A percentile compares a stretch with the other conserved stretches of the same genome.
phyloP scores from a whole-genome alignment of 139 green algal species.

The Tetratostichococcus sp. region DNA sequence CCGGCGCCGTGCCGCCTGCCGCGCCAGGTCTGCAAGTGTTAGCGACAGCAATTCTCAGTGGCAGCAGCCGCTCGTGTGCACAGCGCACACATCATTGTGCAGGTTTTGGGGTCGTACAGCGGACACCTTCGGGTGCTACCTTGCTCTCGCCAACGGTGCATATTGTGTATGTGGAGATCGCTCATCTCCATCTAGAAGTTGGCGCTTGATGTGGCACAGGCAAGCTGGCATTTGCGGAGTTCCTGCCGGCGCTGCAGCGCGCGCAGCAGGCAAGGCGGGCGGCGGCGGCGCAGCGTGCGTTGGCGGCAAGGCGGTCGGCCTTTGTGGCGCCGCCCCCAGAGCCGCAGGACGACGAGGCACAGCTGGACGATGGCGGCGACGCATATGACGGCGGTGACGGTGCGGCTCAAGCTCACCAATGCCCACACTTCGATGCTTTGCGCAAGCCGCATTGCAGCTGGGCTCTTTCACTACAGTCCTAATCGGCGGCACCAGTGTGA shows the following conservation, averaged over 20 bases:
- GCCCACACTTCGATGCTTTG: no score
- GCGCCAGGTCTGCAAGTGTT: not conserved
- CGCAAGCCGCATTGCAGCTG: no score
- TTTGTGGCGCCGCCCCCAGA: not conserved
- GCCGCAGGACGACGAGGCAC: not conserved
- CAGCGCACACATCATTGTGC: no score
- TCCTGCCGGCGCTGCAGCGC: slow-evolving; percentile 7
- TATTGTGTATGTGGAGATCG: no score
- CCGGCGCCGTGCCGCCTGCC: not conserved
- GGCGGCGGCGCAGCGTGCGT: not conserved
- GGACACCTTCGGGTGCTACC: no score
- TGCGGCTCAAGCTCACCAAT: not conserved
- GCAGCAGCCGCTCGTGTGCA: not conserved
- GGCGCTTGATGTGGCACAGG: not conserved
- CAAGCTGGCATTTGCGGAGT: slow-evolving; percentile 18
- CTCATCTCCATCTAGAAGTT: no score
- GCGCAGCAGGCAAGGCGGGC: not conserved
- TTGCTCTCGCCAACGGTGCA: no score
- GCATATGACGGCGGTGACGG: not conserved
- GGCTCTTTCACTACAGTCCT: no score
- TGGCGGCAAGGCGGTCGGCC: not conserved
- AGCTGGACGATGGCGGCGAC: not conserved
- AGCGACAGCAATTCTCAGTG: not conserved
- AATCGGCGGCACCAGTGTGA: no score
- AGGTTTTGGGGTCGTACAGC: no score